These are phyloP conservation scores for Aureobasidium melanogenum DNA, from an alignment of 2,329 filamentous ascomycete genomes.

Conservation along the genomic window DNA sequence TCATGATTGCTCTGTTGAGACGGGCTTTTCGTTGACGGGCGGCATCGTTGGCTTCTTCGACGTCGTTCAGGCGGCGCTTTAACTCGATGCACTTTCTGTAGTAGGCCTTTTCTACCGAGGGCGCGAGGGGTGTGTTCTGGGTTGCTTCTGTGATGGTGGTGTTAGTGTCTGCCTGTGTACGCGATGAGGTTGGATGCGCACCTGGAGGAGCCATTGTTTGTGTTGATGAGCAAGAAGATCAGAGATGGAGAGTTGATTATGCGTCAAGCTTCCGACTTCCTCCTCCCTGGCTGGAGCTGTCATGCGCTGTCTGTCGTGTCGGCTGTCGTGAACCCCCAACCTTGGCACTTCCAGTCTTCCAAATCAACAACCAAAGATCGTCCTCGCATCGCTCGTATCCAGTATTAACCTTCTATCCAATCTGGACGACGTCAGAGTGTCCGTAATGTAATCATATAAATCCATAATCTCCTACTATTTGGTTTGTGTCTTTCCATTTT, in stretches of 20 bases:
- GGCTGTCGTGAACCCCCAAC: neutral
- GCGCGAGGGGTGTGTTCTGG: conserved; percentile 50
- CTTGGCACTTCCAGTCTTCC: neutral
- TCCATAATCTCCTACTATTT: neutral
- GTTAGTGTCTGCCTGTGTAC: neutral
- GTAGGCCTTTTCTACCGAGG: conserved; percentile 91
- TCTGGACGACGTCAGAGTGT: neutral
- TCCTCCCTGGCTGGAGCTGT: neutral
- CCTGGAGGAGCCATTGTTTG: conserved; percentile 5
- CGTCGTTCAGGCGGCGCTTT: conserved; percentile 81
- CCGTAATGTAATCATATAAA: neutral
- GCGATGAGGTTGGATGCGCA: neutral
- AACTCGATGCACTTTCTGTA: conserved; percentile 93
- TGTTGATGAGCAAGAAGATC: neutral
- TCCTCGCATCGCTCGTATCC: too few relatives aligned
- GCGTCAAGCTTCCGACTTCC: neutral
- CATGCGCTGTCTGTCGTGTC: too few relatives aligned
- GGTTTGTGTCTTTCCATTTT: neutral
- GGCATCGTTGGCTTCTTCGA: conserved; percentile 84
- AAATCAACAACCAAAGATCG: neutral
- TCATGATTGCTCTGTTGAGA: conserved; percentile 77
- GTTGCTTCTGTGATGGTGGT: conserved; percentile 10
- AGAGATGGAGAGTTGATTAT: neutral
- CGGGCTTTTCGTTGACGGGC: conserved; percentile 70
- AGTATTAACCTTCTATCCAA: neutral